Evolutionary conservation across 192 early-diverging fungal genomes (phyloP).

Genomic region (Coemansia sp.): DNA sequence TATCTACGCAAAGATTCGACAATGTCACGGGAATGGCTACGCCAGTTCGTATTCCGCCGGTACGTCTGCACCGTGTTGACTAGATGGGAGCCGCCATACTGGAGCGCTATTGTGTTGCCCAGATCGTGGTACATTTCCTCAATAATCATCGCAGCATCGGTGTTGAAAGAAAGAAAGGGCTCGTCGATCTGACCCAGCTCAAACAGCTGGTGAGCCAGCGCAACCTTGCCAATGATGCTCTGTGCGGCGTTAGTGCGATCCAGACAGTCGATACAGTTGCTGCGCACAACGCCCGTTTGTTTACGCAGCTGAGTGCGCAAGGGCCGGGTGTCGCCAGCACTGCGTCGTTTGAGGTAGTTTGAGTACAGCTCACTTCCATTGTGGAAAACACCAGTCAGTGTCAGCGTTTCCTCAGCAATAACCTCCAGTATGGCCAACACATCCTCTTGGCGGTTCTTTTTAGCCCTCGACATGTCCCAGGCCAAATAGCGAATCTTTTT

Average conservation of each 20-base stretch:
- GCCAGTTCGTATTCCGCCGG: slow-evolving; percentile 91
- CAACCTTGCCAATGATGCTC: slow-evolving; percentile 92
- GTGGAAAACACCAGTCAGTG: slow-evolving; percentile 90
- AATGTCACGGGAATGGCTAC: slow-evolving; percentile 93
- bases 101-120: slow-evolving; percentile 93
- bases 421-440: slow-evolving; percentile 89
- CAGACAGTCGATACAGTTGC: slow-evolving; percentile 98
- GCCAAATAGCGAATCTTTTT: slow-evolving; percentile 86
- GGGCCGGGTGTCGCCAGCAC: slow-evolving; percentile 17
- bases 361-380: slow-evolving; percentile 73
- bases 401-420: slow-evolving; percentile 82
- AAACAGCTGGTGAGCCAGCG: slow-evolving; percentile 88
- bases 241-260: slow-evolving; percentile 98
- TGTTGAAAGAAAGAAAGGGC: slow-evolving; percentile 85
- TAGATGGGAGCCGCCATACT: slow-evolving; percentile 96
- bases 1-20: slow-evolving; percentile 91
- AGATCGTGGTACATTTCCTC: slow-evolving; percentile 98
- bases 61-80: slow-evolving; percentile 99
- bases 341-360: slow-evolving; percentile 29
- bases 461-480: slow-evolving; percentile 98
- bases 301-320: slow-evolving; percentile 20
- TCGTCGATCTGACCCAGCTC: slow-evolving; percentile 82
- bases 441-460: slow-evolving; percentile 86
- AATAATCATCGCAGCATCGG: slow-evolving; percentile 89
- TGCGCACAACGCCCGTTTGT: slow-evolving; percentile 63